Evolutionary conservation across 176 grass and related monocot species (phyloP).

Genomic region (Avena insularis): DNA sequence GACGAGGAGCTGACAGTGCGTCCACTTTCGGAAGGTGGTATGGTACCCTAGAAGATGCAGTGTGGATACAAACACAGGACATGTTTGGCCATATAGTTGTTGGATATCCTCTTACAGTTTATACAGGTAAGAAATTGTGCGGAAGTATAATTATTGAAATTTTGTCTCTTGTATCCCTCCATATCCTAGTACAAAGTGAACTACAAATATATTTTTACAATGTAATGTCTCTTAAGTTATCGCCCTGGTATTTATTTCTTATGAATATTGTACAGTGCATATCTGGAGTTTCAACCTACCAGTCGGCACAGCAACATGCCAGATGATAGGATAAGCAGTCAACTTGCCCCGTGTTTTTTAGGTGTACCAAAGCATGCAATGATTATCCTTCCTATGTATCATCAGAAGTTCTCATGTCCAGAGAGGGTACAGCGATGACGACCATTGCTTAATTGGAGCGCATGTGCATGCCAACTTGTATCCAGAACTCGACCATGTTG

Average conservation of each 20-base stretch:
- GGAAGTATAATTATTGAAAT: no score
- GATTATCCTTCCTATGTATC: not conserved
- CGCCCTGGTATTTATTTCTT: no score
- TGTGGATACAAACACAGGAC: not conserved
- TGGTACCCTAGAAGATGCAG: not conserved
- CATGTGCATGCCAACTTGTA: slow-evolving; percentile 35
- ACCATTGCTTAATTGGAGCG: slow-evolving; percentile 21
- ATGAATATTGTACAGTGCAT: no score
- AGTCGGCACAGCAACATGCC: not conserved
- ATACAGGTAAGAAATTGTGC: no score
- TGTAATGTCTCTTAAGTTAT: no score
- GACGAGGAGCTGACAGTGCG: slow-evolving; percentile 18
- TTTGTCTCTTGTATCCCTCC: no score
- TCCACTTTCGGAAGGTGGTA: slow-evolving; percentile 20
- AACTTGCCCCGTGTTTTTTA: not conserved
- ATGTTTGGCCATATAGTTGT: no score
- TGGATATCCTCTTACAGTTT: no score
- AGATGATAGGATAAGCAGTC: not conserved
- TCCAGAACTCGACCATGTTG: slow-evolving; percentile 19
- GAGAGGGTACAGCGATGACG: not conserved
- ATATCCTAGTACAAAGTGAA: no score
- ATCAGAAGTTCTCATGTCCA: not conserved
- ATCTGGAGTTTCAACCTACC: no score
- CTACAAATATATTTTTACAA: no score
- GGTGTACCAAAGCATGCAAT: not conserved